phyloP scores from a whole-genome alignment of 2,329 filamentous ascomycete species.

The Diaporthe longicolla region DNA sequence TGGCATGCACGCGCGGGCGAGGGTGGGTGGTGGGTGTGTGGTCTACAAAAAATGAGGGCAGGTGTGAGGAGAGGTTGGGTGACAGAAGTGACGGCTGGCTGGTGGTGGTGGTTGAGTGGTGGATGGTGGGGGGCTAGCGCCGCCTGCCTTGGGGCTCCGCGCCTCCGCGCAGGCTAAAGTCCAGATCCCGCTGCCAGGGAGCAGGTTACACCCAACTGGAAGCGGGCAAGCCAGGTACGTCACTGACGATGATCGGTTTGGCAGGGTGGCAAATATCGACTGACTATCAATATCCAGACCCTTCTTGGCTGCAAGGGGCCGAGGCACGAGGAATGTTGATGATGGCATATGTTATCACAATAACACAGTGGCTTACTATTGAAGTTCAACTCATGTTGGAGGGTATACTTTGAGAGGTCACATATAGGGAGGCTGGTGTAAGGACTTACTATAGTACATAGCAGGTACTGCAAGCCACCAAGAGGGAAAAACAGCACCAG shows the following conservation, averaged over 20 bases:
- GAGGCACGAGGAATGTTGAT: constrained; percentile 17
- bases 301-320: not conserved
- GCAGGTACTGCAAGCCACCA: too few relatives aligned
- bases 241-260: constrained; percentile 19
- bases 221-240: constrained; percentile 26
- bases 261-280: not conserved
- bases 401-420: too few relatives aligned
- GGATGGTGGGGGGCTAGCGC: constrained; percentile 21
- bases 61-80: not conserved
- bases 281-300: not conserved
- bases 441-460: too few relatives aligned
- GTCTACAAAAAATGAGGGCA: not conserved
- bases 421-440: too few relatives aligned
- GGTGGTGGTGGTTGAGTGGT: not conserved
- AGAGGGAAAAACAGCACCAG: not conserved
- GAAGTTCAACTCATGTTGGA: too few relatives aligned
- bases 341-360: not conserved
- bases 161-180: constrained; percentile 1
- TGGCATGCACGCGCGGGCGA: not conserved
- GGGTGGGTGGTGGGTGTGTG: not conserved
- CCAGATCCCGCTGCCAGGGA: constrained; percentile 21
- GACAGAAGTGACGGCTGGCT: not conserved
- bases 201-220: constrained; percentile 24
- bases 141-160: not conserved
- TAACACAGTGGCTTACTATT: too few relatives aligned